Base-by-base conservation (phyloP, 371 early-diverging fungal species). In the Apophysomyces variabilis region DNA sequence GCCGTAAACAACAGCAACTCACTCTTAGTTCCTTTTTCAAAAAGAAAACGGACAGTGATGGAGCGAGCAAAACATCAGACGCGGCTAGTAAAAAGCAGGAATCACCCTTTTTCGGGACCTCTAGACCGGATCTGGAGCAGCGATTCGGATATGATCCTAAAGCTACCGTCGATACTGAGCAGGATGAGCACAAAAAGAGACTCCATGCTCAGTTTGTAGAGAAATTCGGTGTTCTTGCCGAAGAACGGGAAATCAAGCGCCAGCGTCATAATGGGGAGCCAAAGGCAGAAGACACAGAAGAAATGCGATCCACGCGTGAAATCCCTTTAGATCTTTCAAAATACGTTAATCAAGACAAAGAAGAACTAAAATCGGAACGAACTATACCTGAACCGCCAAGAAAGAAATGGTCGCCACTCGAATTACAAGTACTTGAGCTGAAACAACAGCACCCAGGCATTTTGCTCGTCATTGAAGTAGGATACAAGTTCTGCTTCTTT, bases 401-500 rank as follows among this genome's bases (percentile, higher is more conserved):
- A 63, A 75, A 70, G 18, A 83, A 86, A 60, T 91, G 86, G 65
- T 93, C 95, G 6, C 94, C 95, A 4, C 76, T 96, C 32, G 96
- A 96, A 74, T 64, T 75, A 38, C 96, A 96, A 71, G 90, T 88
- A 21, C 74, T 91, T 8, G 91, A 91, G 18, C 74, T 93, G 47
- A 93, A 92, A 71, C 74, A 77, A 11, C 72, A 84, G 61, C 71
- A 94, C 69, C 90, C 91, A 0, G 92, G 86, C 60, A 85, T 86
- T 16, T 63, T 96, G 13, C 85, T 96, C 11, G 83, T 89, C 0
- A 88, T 96, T 9, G 96, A 96, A 73, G 95, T 95, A 0, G 96
- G 96, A 13, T 95, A 96, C 85, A 94, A 93, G 74, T 95, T 78
- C 74, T 80, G 91, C 13, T 93, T 95, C 61, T 95, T 95, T 79